Evolutionary conservation across 1,284 basidiomycete genomes (phyloP), one percentile per base, ranked within the genome.

Genomic region (Naganishia sp.): DNA sequence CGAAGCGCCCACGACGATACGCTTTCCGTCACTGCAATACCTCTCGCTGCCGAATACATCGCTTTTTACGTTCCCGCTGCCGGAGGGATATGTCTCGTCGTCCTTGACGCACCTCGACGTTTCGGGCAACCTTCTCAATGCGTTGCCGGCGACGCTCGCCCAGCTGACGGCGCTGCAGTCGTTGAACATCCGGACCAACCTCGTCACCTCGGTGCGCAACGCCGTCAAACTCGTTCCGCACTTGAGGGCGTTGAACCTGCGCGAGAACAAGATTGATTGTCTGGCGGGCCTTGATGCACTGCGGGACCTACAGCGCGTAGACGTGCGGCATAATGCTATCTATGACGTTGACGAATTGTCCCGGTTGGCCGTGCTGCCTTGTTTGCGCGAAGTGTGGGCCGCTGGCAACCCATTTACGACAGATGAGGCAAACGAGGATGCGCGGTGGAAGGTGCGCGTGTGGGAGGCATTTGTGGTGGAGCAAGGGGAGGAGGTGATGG

Each of bases 171-270:
- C 87, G 68, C 89, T 98, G 55, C 80, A 86, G 52, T 90, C 89
- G 39, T 88, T 99, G 73, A 95, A 96, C 79, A 85, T 99, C 21
- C 85, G 90, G 18, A 89, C 94, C 79, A 98, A 99, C 81, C 90
- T 98, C 85, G 94, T 99, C 71, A 93, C 95, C 73, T 94, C 94
- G 6, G 89, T 97, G 18, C 84, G 94, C 3, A 91, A 90, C 33
- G 93, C 94, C 59, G 90, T 92, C 74, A 85, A 85, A 43, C 85
- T 87, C 66, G 84, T 95, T n/a, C 90, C 90, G 2, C 87, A 88
- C 69, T 83, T 94, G 46, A 82, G 87, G 23, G 83, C 83, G 6
- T 81, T 96, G 72, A 92, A 93, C 75, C 83, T 96, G 18, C 84
- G 90, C 0, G 82, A 83, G 64, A 99, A 99, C 75, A 87, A 95